Percentiles rank a stretch among this genome's conserved stretches.
phyloP scores from a whole-genome alignment of 192 early-diverging fungal species.

The Coemansia sp. region DNA sequence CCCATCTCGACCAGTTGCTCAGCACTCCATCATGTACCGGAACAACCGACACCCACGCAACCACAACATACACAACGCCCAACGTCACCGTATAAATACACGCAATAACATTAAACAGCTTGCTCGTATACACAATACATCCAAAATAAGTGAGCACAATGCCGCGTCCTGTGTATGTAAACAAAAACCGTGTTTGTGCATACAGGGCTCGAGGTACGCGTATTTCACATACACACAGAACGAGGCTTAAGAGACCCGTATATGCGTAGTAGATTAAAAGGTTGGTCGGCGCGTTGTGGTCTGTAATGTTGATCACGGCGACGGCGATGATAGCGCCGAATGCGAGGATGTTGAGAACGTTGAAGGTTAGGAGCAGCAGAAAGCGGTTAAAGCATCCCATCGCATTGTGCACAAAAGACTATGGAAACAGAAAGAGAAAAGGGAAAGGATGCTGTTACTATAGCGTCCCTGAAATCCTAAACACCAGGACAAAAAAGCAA shows the following conservation, averaged over 20 bases:
- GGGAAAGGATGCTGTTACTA: not conserved
- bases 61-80: slow-evolving; percentile 56
- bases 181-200: slow-evolving; percentile 55
- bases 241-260: slow-evolving; percentile 47
- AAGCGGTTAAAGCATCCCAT: slow-evolving; percentile 48
- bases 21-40: slow-evolving; percentile 39
- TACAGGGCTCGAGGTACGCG: slow-evolving; percentile 42
- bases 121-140: slow-evolving; percentile 53
- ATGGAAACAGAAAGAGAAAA: not conserved
- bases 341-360: slow-evolving; percentile 46
- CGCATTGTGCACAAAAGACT: slow-evolving; percentile 15
- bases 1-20: slow-evolving; percentile 50
- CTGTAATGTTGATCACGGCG: slow-evolving; percentile 40
- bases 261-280: slow-evolving; percentile 54
- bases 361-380: slow-evolving; percentile 47
- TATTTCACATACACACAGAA: slow-evolving; percentile 55
- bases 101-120: slow-evolving; percentile 50
- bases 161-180: slow-evolving; percentile 58
- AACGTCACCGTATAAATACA: slow-evolving; percentile 50
- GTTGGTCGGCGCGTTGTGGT: slow-evolving; percentile 46
- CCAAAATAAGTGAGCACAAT: slow-evolving; percentile 60
- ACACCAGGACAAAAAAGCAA: too few species aligned
- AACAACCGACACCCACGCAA: slow-evolving; percentile 53
- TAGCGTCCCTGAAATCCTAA: too few species aligned
- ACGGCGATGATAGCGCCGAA: slow-evolving; percentile 45